Evolutionary conservation across 805 yeast species (phyloP).

Genomic region (Candida incommunis): DNA sequence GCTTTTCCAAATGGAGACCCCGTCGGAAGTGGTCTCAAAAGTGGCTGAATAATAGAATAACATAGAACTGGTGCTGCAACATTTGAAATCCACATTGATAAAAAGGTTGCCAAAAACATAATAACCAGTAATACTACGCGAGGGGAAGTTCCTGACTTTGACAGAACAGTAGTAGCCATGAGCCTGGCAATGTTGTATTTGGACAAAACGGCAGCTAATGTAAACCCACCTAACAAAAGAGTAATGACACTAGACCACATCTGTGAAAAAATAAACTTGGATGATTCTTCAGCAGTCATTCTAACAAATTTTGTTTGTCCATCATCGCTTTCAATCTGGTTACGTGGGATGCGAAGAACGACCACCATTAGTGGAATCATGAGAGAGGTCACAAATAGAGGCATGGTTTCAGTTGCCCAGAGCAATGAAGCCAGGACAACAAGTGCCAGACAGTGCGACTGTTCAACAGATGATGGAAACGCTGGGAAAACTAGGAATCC

Average conservation of each 20-base stretch:
- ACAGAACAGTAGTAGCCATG: conserved; percentile 66
- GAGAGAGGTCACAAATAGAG: conserved; percentile 79
- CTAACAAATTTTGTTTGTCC: conserved; percentile 20
- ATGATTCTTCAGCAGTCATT: conserved; percentile 53
- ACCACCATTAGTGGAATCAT: conserved; percentile 74
- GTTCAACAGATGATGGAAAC: conserved; percentile 35
- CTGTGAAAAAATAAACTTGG: conserved; percentile 62
- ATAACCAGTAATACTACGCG: conserved; percentile 59
- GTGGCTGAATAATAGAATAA: conserved; percentile 81
- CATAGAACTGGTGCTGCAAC: conserved; percentile 96
- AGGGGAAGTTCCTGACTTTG: conserved; percentile 80
- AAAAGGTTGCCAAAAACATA: conserved; percentile 75
- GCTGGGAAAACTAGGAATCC: conserved; percentile 29
- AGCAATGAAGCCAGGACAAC: conserved; percentile 67
- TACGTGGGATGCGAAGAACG: conserved; percentile 40
- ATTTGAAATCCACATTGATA: conserved; percentile 91
- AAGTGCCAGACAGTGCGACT: conserved; percentile 75
- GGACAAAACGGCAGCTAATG: conserved; percentile 87
- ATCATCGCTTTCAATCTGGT: conserved; percentile 35
- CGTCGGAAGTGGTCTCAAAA: conserved; percentile 69
- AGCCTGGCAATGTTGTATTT: conserved; percentile 81
- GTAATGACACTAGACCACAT: conserved; percentile 96
- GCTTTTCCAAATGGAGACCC: conserved; percentile 70
- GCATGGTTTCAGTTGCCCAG: conserved; percentile 95
- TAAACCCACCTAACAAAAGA: conserved; percentile 84